Evolutionary conservation across 2,329 filamentous ascomycete genomes (phyloP).

Genomic region (Raffaelea ambrosiae): DNA sequence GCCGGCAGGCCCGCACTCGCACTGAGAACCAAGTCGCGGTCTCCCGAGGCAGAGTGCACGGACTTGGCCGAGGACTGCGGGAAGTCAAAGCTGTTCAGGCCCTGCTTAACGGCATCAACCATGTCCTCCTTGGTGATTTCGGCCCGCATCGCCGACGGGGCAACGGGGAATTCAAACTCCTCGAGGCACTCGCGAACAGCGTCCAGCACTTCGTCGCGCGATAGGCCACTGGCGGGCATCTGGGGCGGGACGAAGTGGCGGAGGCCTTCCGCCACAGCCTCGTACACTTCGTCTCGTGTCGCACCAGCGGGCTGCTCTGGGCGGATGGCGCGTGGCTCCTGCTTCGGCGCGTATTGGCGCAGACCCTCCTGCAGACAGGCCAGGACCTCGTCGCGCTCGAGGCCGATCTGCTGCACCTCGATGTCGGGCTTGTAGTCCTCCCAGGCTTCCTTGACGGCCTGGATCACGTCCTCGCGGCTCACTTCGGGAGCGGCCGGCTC

Average conservation of each 20-base stretch:
- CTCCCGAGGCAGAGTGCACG: constrained; percentile 1
- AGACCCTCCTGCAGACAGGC: constrained; percentile 81
- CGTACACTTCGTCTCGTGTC: constrained; percentile 76
- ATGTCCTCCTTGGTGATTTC: constrained; percentile 56
- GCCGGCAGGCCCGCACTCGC: no score
- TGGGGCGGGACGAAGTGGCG: constrained; percentile 69
- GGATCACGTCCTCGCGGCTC: constrained; percentile 74
- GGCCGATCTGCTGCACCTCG: constrained; percentile 78
- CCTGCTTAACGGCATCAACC: constrained; percentile 54
- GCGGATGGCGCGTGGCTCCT: constrained; percentile 22
- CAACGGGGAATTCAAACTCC: constrained; percentile 68
- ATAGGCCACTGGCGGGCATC: constrained; percentile 55
- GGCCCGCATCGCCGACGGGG: constrained; percentile 41
- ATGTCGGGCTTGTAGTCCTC: constrained; percentile 93
- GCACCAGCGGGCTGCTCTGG: constrained; percentile 41
- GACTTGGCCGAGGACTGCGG: constrained; percentile 13
- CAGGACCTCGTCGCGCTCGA: constrained; percentile 85
- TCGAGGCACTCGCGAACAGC: constrained; percentile 82
- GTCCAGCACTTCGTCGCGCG: constrained; percentile 74
- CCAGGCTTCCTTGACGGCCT: constrained; percentile 83
- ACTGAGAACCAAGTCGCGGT: no score
- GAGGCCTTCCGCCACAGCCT: constrained; percentile 77
- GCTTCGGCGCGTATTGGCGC: constrained; percentile 56
- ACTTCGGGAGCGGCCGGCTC: constrained; percentile 40
- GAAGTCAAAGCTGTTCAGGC: constrained; percentile 43